These are phyloP conservation scores for Brachypodium distachyon DNA, from an alignment of 202 grass and related monocot species.

Conservation along the genomic window DNA sequence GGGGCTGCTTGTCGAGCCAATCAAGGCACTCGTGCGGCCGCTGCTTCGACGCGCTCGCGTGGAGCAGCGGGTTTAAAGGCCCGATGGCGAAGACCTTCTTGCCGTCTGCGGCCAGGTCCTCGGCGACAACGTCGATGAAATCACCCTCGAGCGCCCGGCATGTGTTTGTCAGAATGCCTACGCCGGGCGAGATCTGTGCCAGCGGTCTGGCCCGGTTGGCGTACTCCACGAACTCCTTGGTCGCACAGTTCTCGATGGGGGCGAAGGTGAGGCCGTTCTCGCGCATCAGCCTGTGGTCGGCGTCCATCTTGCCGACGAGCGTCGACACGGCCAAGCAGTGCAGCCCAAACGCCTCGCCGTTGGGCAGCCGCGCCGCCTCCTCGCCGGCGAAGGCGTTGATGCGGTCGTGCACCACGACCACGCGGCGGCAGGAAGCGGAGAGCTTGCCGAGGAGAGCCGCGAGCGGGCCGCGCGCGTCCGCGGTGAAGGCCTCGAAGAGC, in stretches of 20 bases:
- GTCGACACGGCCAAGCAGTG: slow-evolving; percentile 7
- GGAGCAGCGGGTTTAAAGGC: slow-evolving; percentile 23
- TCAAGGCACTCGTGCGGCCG: slow-evolving; percentile 34
- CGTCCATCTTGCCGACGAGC: neutral
- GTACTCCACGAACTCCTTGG: slow-evolving; percentile 19
- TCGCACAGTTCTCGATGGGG: neutral
- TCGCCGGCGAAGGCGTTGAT: slow-evolving; percentile 25
- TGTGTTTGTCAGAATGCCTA: slow-evolving; percentile 23
- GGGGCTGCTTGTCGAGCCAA: slow-evolving; percentile 60
- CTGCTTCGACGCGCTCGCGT: neutral
- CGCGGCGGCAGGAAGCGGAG: slow-evolving; percentile 1
- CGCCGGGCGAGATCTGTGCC: neutral
- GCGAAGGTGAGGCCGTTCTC: slow-evolving; percentile 7
- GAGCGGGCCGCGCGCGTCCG: slow-evolving; percentile 1
- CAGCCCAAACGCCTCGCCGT: slow-evolving; percentile 39
- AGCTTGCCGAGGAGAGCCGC: slow-evolving; percentile 21
- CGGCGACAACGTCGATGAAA: slow-evolving; percentile 27
- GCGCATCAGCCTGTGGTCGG: neutral
- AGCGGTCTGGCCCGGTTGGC: neutral
- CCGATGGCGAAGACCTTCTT: slow-evolving; percentile 54
- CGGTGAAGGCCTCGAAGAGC: slow-evolving; percentile 8
- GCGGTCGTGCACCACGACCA: slow-evolving; percentile 39
- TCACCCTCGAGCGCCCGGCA: slow-evolving; percentile 38
- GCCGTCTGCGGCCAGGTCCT: neutral
- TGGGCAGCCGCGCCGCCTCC: slow-evolving; percentile 28